Base-by-base conservation (phyloP, 2,329 filamentous ascomycete species). In the Pseudocercospora cruenta region DNA sequence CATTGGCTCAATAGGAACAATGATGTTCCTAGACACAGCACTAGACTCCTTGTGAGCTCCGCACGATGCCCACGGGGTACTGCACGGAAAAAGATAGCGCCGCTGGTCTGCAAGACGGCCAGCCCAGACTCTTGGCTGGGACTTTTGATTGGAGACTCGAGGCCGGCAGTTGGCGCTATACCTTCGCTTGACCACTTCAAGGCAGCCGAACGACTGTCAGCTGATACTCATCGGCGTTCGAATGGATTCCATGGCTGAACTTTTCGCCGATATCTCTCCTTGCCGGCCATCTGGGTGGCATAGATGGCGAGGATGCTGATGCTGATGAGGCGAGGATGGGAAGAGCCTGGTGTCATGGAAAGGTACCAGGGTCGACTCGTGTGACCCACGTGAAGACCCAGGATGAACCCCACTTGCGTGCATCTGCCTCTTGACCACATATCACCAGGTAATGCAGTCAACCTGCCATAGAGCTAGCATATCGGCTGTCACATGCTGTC, bases 31-130 rank as follows among this genome's bases (percentile, higher is more conserved):
- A 59, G 39, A 19, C 33, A 26, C 14, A 26, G 51, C 26, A 55
- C 26, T 31, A 55, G 51, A 31, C 26, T 55, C 51, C 26, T 19
- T 55, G 26, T 2, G 24, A 28, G 22, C 51, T 55, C 51, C 51
- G 51, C 51, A 55, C 51, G 51, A 24, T 47, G 31, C 39, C 57
- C 57, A 59, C 26, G 57, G 57, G 51, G 57, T 43, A 59, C 22
- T 28, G 21, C 24, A 19, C 57, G 57, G 57, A 59, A 59, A 47
- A 59, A 59, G 33, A 43, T 59, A 59, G 57, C 57, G 57, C 57
- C 57, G 57, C 33, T 26, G 5, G 33, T 59, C 12, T 26, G 28
- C 57, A 59, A 24, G 57, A 59, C 19, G 8, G 33, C 33, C 33
- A 28, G 57, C 33, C 57, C 57, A 45, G 33, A 3, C 57, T 21